Conservation (phyloP, 441 rosid genomes). For the Adansonia grandidieri region DNA sequence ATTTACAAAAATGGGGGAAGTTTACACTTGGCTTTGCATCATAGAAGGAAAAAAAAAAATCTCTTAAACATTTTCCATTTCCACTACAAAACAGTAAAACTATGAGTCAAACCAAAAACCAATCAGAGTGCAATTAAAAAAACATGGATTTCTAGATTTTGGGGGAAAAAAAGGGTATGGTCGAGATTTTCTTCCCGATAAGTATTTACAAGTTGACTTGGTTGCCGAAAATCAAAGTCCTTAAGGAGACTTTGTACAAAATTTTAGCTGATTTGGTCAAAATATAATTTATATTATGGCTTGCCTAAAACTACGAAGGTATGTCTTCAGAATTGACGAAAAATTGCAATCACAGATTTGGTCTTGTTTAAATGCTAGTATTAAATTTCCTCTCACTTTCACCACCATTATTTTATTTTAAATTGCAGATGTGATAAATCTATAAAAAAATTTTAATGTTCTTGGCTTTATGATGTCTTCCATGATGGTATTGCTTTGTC, state of each 20-base stretch:
- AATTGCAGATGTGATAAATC: too few relatives aligned
- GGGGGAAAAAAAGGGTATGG: not conserved
- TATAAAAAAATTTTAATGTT: not conserved
- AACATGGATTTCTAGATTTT: not conserved
- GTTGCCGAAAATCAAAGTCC: not conserved
- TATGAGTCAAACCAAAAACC: not conserved
- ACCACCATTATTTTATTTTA: not conserved
- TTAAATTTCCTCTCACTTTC: not conserved
- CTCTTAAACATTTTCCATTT: not conserved
- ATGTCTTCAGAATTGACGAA: not conserved
- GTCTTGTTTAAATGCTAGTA: not conserved
- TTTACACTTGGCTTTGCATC: too few relatives aligned
- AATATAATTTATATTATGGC: not conserved
- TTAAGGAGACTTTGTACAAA: not conserved
- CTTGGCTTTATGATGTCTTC: not conserved
- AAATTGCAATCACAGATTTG: constrained; percentile 4
- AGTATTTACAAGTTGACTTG: not conserved
- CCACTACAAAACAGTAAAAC: not conserved
- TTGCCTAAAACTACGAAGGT: not conserved
- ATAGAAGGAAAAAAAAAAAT: not conserved
- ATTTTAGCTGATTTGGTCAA: not conserved
- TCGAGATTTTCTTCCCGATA: not conserved
- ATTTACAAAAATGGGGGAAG: not conserved
- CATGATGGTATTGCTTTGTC: not conserved
- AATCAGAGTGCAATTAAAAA: not conserved